These are phyloP conservation scores for Huntiella bhutanensis DNA, from an alignment of 2,329 filamentous ascomycete species.

Conservation along the genomic window DNA sequence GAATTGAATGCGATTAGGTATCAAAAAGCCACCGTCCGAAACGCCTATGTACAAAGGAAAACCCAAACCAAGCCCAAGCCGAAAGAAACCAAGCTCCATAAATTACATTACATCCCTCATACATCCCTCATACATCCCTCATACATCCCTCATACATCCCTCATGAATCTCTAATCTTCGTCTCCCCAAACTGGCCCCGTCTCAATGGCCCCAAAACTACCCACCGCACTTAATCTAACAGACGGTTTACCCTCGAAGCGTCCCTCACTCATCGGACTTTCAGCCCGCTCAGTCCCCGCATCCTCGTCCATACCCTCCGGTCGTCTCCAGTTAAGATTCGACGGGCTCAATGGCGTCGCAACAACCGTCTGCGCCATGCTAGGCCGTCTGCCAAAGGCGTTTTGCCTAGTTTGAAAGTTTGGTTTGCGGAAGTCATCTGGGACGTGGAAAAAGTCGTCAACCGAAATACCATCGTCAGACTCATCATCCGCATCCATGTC, in stretches of 20 bases:
- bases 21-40: background rate
- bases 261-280: slow-evolving; percentile 4
- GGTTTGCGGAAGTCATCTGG: slow-evolving; percentile 8
- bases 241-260: too few species aligned
- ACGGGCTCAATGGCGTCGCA: slow-evolving; percentile 6
- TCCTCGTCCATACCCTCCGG: too few species aligned
- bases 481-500: slow-evolving; percentile 12
- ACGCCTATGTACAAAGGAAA: background rate
- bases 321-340: too few species aligned
- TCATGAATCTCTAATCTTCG: slow-evolving; percentile 17
- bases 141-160: background rate
- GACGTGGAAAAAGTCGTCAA: slow-evolving; percentile 12
- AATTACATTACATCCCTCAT: background rate
- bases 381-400: slow-evolving; percentile 3
- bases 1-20: background rate
- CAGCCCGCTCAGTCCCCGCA: slow-evolving; percentile 10
- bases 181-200: slow-evolving; percentile 23
- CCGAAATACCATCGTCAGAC: slow-evolving; percentile 14
- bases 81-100: background rate
- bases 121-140: background rate
- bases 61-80: slow-evolving; percentile 1
- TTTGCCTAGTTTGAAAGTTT: background rate
- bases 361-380: slow-evolving; percentile 1
- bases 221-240: slow-evolving; percentile 22
- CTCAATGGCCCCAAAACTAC: slow-evolving; percentile 11